A percentile compares a stretch with the other conserved stretches of the same genome.
Evolutionary conservation across 202 grass and related monocot species (phyloP).

Genomic region (Schoenoplectus tabernaemontani): DNA sequence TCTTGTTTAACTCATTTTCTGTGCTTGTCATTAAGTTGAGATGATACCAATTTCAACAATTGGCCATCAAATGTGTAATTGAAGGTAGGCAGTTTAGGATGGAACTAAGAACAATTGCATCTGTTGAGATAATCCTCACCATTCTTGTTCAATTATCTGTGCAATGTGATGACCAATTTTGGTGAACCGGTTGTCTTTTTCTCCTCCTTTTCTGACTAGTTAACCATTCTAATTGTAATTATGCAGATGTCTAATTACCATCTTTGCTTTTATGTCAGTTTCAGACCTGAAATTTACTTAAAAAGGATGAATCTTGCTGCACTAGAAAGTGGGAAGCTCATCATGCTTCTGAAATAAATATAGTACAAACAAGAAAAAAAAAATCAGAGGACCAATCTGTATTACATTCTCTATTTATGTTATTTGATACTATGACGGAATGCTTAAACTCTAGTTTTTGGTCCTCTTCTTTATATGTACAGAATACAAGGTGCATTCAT

Average conservation of each 20-base stretch:
- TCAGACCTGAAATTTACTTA: background rate
- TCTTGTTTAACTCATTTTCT: background rate
- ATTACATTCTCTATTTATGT: too few species aligned
- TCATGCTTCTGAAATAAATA: background rate
- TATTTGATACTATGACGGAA: too few species aligned
- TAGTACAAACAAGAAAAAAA: too few species aligned
- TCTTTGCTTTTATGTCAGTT: background rate
- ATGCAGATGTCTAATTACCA: background rate
- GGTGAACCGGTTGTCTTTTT: background rate
- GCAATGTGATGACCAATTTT: background rate
- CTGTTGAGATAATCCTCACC: background rate
- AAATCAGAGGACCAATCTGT: too few species aligned
- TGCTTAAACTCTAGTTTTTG: background rate
- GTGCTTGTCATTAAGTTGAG: background rate
- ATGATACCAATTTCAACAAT: background rate
- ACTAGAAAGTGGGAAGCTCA: background rate
- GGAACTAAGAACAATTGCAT: background rate
- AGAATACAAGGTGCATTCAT: slow-evolving; percentile 98
- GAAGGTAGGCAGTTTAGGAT: background rate
- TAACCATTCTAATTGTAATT: background rate
- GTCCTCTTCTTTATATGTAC: slow-evolving; percentile 3
- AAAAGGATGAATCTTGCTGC: background rate
- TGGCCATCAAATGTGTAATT: background rate
- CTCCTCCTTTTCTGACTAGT: background rate
- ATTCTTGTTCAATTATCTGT: background rate